These are phyloP conservation scores for Cladosporium sp. DNA, from an alignment of 2,329 filamentous ascomycete genomes.

Conservation along the genomic window DNA sequence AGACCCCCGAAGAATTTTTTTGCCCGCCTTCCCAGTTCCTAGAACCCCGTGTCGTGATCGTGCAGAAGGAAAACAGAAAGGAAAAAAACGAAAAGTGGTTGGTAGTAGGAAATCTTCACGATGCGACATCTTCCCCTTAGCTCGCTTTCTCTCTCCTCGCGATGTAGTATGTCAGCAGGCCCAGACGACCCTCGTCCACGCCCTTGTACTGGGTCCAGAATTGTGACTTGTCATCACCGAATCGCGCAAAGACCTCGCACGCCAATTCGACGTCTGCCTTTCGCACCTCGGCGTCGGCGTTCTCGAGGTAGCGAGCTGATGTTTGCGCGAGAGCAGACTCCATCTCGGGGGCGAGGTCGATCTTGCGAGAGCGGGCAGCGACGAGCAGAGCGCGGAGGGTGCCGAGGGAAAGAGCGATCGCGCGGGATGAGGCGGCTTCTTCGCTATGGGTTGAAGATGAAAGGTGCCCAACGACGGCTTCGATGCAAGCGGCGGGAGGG, in stretches of 20 bases:
- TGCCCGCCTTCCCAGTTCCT: not conserved
- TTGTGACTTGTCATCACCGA: conserved; percentile 38
- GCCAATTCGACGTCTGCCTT: conserved; percentile 80
- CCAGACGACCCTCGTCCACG: conserved; percentile 69
- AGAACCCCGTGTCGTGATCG: not conserved
- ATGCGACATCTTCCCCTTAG: not conserved
- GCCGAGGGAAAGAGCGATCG: conserved; percentile 55
- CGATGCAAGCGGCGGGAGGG: conserved; percentile 49
- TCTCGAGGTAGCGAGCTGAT: conserved; percentile 23
- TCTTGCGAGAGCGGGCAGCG: conserved; percentile 22
- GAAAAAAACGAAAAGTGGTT: not conserved
- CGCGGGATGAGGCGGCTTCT: conserved; percentile 41
- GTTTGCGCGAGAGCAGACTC: conserved; percentile 21
- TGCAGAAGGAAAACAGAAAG: not conserved
- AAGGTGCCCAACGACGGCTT: conserved; percentile 37
- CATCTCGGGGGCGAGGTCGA: conserved; percentile 9
- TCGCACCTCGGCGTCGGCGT: conserved; percentile 30
- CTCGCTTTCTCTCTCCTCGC: conserved; percentile 52
- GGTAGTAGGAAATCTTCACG: too few species aligned
- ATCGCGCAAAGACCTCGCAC: conserved; percentile 62
- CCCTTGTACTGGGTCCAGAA: conserved; percentile 65
- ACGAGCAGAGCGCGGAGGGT: conserved; percentile 59
- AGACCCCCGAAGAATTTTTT: not conserved
- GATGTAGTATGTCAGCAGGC: conserved; percentile 76
- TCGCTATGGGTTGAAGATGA: conserved; percentile 20